Conservation (phyloP, 2,329 filamentous ascomycete species). For the Ceratocystiopsis minuta region DNA sequence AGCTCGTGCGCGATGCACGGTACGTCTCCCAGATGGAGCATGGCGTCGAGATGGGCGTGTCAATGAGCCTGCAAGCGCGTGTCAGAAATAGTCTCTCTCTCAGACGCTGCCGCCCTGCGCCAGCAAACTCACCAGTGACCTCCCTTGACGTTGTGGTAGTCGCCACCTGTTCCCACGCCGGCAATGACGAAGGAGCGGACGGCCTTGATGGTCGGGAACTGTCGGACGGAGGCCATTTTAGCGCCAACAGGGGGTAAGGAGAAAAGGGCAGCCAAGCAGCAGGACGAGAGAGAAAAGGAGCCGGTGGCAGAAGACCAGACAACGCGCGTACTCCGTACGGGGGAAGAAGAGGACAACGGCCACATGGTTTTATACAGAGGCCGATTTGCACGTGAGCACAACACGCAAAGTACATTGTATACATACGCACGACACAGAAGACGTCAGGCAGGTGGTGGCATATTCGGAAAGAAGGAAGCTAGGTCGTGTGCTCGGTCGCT, state of each 20-base stretch:
- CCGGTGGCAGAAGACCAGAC: background rate
- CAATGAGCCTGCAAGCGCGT: slow-evolving; percentile 53
- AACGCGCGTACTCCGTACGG: background rate
- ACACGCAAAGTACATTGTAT: too few relatives aligned
- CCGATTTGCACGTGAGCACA: too few relatives aligned
- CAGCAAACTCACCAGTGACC: slow-evolving; percentile 40
- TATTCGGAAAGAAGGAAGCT: too few relatives aligned
- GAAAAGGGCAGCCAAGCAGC: too few relatives aligned
- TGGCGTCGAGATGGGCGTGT: slow-evolving; percentile 80
- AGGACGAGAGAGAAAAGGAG: background rate
- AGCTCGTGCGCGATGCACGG: slow-evolving; percentile 70
- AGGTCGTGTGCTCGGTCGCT: too few relatives aligned
- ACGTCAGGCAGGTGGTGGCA: too few relatives aligned
- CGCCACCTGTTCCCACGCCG: slow-evolving; percentile 46
- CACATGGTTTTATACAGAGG: too few relatives aligned
- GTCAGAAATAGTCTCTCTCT: background rate
- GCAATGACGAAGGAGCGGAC: slow-evolving; percentile 56
- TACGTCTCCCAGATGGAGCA: slow-evolving; percentile 84
- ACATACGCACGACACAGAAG: too few relatives aligned
- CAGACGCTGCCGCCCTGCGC: too few relatives aligned
- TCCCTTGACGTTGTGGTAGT: slow-evolving; percentile 82
- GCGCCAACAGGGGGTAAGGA: slow-evolving; percentile 1
- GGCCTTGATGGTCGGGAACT: slow-evolving; percentile 60
- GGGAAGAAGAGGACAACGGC: too few relatives aligned
- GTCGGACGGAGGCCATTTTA: slow-evolving; percentile 29